Conservation (phyloP, 2,329 filamentous ascomycete species). For the Exophiala viscosa region DNA sequence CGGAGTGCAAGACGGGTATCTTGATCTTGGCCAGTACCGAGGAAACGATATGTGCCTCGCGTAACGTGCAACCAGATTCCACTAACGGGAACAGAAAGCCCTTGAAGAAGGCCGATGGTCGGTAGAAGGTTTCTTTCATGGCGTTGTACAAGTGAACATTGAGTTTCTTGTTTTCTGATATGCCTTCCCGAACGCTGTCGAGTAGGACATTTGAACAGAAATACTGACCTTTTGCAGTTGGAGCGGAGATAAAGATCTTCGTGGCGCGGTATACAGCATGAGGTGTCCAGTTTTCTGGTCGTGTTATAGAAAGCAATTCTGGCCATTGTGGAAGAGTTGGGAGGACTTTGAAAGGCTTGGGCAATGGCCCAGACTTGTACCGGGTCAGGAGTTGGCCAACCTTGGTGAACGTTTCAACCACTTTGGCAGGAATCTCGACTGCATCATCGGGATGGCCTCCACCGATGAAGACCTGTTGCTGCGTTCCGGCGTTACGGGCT, state of each 20-base stretch:
- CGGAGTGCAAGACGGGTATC: slow-evolving; percentile 87
- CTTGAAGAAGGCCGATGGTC: slow-evolving; percentile 95
- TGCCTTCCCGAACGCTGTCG: slow-evolving; percentile 87
- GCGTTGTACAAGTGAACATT: slow-evolving; percentile 94
- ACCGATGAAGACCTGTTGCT: slow-evolving; percentile 39
- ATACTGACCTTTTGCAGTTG: slow-evolving; percentile 72
- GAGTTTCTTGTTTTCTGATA: slow-evolving; percentile 88
- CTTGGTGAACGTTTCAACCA: slow-evolving; percentile 71
- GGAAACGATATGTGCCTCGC: slow-evolving; percentile 87
- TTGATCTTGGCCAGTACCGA: slow-evolving; percentile 80
- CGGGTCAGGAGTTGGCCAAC: slow-evolving; percentile 83
- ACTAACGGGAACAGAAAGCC: slow-evolving; percentile 90
- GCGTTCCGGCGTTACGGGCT: slow-evolving; percentile 30
- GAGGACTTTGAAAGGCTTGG: slow-evolving; percentile 96
- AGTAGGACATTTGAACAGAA: slow-evolving; percentile 86
- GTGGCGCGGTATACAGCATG: slow-evolving; percentile 87
- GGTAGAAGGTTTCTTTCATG: slow-evolving; percentile 88
- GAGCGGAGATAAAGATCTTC: slow-evolving; percentile 83
- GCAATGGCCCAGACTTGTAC: slow-evolving; percentile 93
- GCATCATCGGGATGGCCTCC: slow-evolving; percentile 69
- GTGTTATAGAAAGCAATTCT: slow-evolving; percentile 78
- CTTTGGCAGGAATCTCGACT: slow-evolving; percentile 82
- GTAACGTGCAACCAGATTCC: slow-evolving; percentile 76
- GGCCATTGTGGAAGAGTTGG: slow-evolving; percentile 91
- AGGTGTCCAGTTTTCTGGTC: slow-evolving; percentile 71